A percentile compares a stretch with the other conserved stretches of the same genome.
These are phyloP conservation scores for Cyclotella choctawhatcheeana DNA, from an alignment of 108 stramenopile genomes.

Conservation along the genomic window DNA sequence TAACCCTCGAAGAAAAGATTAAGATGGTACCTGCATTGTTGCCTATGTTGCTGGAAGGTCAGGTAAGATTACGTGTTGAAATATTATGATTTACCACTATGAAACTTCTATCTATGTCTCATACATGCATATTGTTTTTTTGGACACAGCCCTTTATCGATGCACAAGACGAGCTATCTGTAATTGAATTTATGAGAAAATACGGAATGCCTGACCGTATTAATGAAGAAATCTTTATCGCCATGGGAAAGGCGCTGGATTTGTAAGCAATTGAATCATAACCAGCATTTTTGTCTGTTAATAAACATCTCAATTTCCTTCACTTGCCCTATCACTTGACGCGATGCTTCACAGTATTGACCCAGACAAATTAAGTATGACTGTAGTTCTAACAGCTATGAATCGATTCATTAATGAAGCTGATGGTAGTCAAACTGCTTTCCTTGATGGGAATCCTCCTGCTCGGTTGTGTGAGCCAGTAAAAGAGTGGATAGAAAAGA, in stretches of 20 bases:
- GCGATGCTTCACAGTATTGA: too few species aligned
- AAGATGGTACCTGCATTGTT: constrained; percentile 69
- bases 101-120: not conserved
- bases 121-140: not conserved
- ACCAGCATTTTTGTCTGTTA: too few species aligned
- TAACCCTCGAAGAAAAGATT: constrained; percentile 75
- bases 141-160: constrained; percentile 61
- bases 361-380: constrained; percentile 73
- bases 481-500: constrained; percentile 57
- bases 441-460: constrained; percentile 76
- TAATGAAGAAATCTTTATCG: constrained; percentile 68
- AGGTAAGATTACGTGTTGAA: constrained; percentile 23
- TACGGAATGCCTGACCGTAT: constrained; percentile 76
- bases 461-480: constrained; percentile 72
- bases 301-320: too few species aligned
- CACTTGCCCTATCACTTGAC: too few species aligned
- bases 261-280: too few species aligned
- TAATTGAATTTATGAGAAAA: constrained; percentile 71
- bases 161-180: constrained; percentile 69
- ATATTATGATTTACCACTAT: not conserved
- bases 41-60: constrained; percentile 72
- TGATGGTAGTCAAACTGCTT: constrained; percentile 77
- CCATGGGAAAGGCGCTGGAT: constrained; percentile 66
- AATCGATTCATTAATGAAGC: constrained; percentile 81
- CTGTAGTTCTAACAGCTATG: constrained; percentile 74